Evolutionary conservation across 75 land plant genomes (phyloP).

Genomic region (Selaginella moellendorffii): DNA sequence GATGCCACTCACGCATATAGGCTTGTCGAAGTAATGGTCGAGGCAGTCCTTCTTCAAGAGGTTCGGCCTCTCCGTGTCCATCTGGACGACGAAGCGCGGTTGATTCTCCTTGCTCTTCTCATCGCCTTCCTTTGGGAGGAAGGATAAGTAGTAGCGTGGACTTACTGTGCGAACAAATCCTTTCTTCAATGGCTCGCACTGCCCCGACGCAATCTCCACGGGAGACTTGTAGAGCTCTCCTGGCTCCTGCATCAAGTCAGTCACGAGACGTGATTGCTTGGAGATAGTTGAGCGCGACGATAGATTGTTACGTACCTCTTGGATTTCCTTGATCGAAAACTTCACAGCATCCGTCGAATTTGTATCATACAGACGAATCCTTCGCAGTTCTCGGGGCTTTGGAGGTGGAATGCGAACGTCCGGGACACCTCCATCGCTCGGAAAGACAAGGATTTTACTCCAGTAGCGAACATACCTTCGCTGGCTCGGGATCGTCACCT

Average conservation of each 20-base stretch:
- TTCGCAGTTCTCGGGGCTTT: slow-evolving; percentile 38
- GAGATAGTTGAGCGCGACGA: not conserved
- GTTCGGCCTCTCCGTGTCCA: slow-evolving; percentile 44
- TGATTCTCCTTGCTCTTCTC: slow-evolving; percentile 19
- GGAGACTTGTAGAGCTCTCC: slow-evolving; percentile 32
- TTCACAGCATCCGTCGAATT: slow-evolving; percentile 26
- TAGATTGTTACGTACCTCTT: slow-evolving; percentile 28
- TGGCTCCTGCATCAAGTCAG: slow-evolving; percentile 25
- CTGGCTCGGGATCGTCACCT: slow-evolving; percentile 69
- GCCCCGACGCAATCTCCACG: slow-evolving; percentile 30
- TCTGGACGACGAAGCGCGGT: slow-evolving; percentile 41
- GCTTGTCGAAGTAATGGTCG: slow-evolving; percentile 43
- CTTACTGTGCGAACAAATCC: slow-evolving; percentile 34
- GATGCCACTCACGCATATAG: slow-evolving; percentile 31
- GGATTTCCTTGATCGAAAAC: slow-evolving; percentile 36
- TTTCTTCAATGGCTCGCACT: slow-evolving; percentile 34
- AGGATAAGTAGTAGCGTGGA: slow-evolving; percentile 40
- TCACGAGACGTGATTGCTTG: not conserved
- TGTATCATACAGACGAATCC: slow-evolving; percentile 55
- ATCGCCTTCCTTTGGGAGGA: slow-evolving; percentile 21
- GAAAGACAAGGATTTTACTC: slow-evolving; percentile 27
- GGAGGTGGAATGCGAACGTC: slow-evolving; percentile 36
- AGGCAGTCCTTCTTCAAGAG: slow-evolving; percentile 42
- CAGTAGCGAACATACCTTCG: slow-evolving; percentile 60
- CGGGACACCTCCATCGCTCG: slow-evolving; percentile 31